A percentile compares a stretch with the other conserved stretches of the same genome.
Evolutionary conservation across 108 stramenopile species (phyloP).

Genomic region (Fistulifera solaris): DNA sequence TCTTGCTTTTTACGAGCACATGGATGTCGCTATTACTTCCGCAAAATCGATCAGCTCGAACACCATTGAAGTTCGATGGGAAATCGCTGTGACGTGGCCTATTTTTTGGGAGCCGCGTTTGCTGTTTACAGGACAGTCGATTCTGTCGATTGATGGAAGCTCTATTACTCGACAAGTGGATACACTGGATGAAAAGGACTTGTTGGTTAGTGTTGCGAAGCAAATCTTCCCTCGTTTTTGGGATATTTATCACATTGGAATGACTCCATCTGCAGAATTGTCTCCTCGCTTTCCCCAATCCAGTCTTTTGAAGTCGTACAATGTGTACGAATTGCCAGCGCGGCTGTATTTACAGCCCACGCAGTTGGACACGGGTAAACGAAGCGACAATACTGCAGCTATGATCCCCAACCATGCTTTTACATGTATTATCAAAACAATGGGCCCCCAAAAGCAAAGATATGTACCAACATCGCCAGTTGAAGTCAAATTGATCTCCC

Average conservation of each 20-base stretch:
- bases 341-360: slow-evolving; percentile 46
- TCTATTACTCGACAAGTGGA: slow-evolving; percentile 47
- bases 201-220: slow-evolving; percentile 25
- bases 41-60: slow-evolving; percentile 19
- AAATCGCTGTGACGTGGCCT: slow-evolving; percentile 69
- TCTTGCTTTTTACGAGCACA: slow-evolving; percentile 43
- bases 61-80: slow-evolving; percentile 46
- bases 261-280: slow-evolving; percentile 72
- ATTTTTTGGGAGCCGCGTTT: slow-evolving; percentile 67
- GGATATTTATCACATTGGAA: slow-evolving; percentile 82
- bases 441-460: slow-evolving; percentile 56
- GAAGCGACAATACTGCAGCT: slow-evolving; percentile 43
- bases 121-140: slow-evolving; percentile 48
- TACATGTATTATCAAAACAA: slow-evolving; percentile 65
- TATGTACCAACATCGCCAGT: slow-evolving; percentile 63
- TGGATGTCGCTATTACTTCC: slow-evolving; percentile 62
- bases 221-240: slow-evolving; percentile 73
- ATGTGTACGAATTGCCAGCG: slow-evolving; percentile 51
- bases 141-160: slow-evolving; percentile 13
- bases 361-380: slow-evolving; percentile 42
- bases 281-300: slow-evolving; percentile 17
- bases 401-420: slow-evolving; percentile 73
- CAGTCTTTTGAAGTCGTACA: slow-evolving; percentile 27
- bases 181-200: slow-evolving; percentile 30
- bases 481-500: slow-evolving; percentile 30